Conservation (phyloP, 208 protist genomes). For the Leishmania guyanensis region DNA sequence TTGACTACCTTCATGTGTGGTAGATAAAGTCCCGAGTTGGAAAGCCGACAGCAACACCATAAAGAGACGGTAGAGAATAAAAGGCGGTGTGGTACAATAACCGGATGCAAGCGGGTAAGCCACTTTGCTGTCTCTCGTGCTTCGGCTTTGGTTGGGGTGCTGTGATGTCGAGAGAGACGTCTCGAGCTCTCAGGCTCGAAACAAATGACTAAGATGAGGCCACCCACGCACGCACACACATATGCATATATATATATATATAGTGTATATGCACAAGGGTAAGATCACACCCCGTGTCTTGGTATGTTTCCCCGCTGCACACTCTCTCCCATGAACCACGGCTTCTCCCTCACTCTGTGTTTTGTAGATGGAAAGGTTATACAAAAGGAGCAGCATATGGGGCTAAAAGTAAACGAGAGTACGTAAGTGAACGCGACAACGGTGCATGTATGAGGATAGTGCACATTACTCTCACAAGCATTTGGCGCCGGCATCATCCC, state of each 20-base stretch:
- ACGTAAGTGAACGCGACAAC: no score
- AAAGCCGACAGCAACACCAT: not conserved
- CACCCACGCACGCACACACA: conserved; percentile 5
- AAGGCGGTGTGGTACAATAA: not conserved
- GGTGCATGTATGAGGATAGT: not conserved
- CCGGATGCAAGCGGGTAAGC: not conserved
- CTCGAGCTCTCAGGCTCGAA: not conserved
- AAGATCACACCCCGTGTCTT: not conserved
- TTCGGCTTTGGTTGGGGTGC: not conserved
- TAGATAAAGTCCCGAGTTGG: not conserved
- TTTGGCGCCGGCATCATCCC: not conserved
- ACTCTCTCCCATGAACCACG: not conserved
- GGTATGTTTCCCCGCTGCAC: not conserved
- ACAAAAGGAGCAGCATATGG: not conserved
- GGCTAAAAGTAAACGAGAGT: not conserved
- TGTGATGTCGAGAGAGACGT: not conserved
- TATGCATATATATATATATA: not conserved
- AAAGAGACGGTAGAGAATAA: not conserved
- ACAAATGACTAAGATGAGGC: not conserved
- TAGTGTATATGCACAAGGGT: not conserved
- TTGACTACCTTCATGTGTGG: not conserved
- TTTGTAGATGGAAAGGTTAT: not conserved
- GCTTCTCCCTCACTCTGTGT: not conserved
- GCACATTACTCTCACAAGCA: not conserved
- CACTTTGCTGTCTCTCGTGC: not conserved